Conservation (phyloP, 2,329 filamentous ascomycete genomes). For the Phialophora expanda region DNA sequence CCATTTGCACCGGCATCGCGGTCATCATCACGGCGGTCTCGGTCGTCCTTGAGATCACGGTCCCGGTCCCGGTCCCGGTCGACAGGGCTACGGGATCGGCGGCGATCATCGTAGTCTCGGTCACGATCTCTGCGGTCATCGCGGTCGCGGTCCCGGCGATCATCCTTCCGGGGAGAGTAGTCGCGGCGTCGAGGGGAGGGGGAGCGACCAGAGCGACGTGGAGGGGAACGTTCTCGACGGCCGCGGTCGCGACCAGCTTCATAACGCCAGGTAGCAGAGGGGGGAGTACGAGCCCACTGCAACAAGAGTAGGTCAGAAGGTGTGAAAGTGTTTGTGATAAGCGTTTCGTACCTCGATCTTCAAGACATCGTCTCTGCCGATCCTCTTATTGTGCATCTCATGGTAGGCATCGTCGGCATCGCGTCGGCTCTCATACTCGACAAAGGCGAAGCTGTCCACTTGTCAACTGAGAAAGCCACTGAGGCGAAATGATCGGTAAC, state of each 20-base stretch:
- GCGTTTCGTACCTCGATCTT: constrained; percentile 84
- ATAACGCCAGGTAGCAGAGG: constrained; percentile 97
- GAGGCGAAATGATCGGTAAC: constrained; percentile 54
- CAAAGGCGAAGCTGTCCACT: constrained; percentile 80
- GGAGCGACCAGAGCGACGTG: constrained; percentile 72
- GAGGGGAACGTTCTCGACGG: constrained; percentile 72
- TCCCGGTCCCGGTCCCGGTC: constrained; percentile 58
- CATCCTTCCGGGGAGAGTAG: constrained; percentile 87
- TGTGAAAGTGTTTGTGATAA: neutral
- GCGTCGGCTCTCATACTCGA: constrained; percentile 97
- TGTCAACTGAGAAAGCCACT: constrained; percentile 41
- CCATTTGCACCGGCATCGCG: constrained; percentile 80
- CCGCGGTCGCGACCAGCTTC: constrained; percentile 68
- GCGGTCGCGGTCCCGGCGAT: constrained; percentile 78
- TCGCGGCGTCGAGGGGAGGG: constrained; percentile 67
- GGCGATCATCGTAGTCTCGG: constrained; percentile 54
- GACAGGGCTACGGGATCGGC: constrained; percentile 21
- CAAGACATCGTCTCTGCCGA: constrained; percentile 90
- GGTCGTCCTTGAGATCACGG: constrained; percentile 65
- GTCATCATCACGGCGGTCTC: constrained; percentile 71
- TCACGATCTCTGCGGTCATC: constrained; percentile 66
- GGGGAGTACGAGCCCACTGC: constrained; percentile 97
- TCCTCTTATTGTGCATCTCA: constrained; percentile 99
- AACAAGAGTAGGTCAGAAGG: constrained; percentile 5
- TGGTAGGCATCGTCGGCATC: constrained; percentile 99